Percentiles rank a stretch among this genome's conserved stretches.
Conservation (phyloP, 306 rosid genomes). For the Prosopis cineraria region DNA sequence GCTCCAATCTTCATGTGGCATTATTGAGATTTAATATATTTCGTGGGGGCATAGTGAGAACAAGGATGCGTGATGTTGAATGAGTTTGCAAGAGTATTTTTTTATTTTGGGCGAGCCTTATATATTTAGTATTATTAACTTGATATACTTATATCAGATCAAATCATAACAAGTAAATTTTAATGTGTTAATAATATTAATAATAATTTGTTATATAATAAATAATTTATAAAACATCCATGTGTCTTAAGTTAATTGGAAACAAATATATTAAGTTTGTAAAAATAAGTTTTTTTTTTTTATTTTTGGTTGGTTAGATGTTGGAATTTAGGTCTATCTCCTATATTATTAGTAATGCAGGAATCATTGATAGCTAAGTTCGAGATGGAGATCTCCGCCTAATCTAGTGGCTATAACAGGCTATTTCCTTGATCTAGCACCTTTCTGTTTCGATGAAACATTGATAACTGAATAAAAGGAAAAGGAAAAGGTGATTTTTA, state of each 20-base stretch:
- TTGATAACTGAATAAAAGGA: background rate
- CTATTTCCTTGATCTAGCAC: background rate
- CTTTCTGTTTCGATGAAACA: background rate
- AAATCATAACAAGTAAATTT: too few relatives aligned
- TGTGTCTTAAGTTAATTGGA: too few relatives aligned
- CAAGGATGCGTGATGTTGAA: background rate
- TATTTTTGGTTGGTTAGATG: too few relatives aligned
- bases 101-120: too few relatives aligned
- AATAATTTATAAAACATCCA: too few relatives aligned
- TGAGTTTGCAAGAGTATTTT: background rate
- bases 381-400: background rate
- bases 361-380: background rate
- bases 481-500: background rate
- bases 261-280: too few relatives aligned
- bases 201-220: too few relatives aligned
- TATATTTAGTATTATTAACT: too few relatives aligned
- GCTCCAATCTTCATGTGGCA: background rate
- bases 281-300: too few relatives aligned
- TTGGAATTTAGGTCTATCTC: background rate
- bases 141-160: too few relatives aligned
- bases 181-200: too few relatives aligned
- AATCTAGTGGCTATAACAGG: background rate
- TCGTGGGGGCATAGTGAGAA: background rate
- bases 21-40: background rate
- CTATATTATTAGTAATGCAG: background rate